A percentile compares a stretch with the other conserved stretches of the same genome.
phyloP scores from a whole-genome alignment of 352 stramenopile species.

The Phytophthora palmivora region DNA sequence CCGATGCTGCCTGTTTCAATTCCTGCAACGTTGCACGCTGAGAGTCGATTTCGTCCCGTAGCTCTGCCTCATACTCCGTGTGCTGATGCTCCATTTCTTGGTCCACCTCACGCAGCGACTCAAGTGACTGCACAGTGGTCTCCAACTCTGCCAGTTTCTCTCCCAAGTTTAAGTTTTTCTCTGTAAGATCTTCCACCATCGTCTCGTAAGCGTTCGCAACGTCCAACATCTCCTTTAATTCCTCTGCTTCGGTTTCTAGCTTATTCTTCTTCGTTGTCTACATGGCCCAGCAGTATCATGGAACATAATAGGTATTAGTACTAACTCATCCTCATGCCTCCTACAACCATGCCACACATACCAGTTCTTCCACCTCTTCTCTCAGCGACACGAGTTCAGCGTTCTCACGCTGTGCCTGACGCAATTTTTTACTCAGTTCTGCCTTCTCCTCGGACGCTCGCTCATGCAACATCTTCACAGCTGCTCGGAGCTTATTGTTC shows the following conservation, averaged over 20 bases:
- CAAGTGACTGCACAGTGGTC: conserved; percentile 72
- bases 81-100: conserved; percentile 92
- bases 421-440: conserved; percentile 82
- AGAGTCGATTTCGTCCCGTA: conserved; percentile 73
- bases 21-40: conserved; percentile 63
- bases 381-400: conserved; percentile 65
- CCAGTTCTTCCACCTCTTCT: conserved; percentile 78
- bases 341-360: conserved; percentile 29
- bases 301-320: conserved; percentile 9
- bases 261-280: conserved; percentile 63
- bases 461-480: conserved; percentile 86
- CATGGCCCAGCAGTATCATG: conserved; percentile 3
- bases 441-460: conserved; percentile 82
- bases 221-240: conserved; percentile 89
- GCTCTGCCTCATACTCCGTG: conserved; percentile 80
- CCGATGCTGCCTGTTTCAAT: conserved; percentile 55
- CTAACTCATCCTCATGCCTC: background rate
- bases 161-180: conserved; percentile 88
- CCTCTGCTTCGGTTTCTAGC: conserved; percentile 73
- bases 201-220: conserved; percentile 87
- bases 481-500: conserved; percentile 84
- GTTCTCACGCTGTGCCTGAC: conserved; percentile 78
- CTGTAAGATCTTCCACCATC: conserved; percentile 90
- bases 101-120: conserved; percentile 83
- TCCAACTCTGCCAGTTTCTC: conserved; percentile 85